Evolutionary conservation across 345 rosid species (phyloP), one percentile per base, ranked within the genome.

Genomic region (Lepidium aucheri): DNA sequence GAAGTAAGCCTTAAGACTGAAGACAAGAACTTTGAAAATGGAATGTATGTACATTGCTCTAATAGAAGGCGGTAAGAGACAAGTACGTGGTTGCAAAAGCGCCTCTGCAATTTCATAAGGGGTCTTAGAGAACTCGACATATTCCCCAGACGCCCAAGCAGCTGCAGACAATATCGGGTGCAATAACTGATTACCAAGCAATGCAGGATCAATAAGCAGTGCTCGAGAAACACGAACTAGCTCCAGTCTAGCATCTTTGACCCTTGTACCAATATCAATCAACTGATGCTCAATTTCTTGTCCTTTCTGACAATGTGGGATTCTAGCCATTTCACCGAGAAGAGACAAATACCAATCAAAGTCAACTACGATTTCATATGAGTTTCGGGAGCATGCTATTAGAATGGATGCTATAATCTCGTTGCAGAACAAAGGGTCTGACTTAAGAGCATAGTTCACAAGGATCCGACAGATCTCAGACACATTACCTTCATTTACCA

Each of bases 141-240:
- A 94, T 53, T 91, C 97, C 41, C 97, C 99, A 8, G 88, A 86
- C 6, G 83, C 79, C 97, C 99, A 94, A 50, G 99, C 93, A 73
- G 97, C 91, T 64, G 97, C 96, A 10, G 88, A 88, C 74, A 91
- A 72, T 66, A 91, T 78, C 14, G 85, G 80, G 65, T 85, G 86
- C 86, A 91, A 71, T 79, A 74, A 88, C 40, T 79, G 83, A 72
- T 89, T 87, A 28, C 96, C 96, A 65, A 94, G 96, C 73, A 94
- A 83, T 24, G 99, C 97, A 64, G 99, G 99, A 82, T 94, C 99
- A 67, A 91, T 91, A 40, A 94, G 77, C 75, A 94, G 76, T 32
- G 81, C 83, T 62, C 93, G 88, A 71, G 83, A 68, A 58, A 94
- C 84, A 15, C 72, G 79, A 70, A 91, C 88, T 58, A 94, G 87